These are phyloP conservation scores for Raphidocelis subcapitata DNA, from an alignment of 139 green algal genomes.

Conservation along the genomic window DNA sequence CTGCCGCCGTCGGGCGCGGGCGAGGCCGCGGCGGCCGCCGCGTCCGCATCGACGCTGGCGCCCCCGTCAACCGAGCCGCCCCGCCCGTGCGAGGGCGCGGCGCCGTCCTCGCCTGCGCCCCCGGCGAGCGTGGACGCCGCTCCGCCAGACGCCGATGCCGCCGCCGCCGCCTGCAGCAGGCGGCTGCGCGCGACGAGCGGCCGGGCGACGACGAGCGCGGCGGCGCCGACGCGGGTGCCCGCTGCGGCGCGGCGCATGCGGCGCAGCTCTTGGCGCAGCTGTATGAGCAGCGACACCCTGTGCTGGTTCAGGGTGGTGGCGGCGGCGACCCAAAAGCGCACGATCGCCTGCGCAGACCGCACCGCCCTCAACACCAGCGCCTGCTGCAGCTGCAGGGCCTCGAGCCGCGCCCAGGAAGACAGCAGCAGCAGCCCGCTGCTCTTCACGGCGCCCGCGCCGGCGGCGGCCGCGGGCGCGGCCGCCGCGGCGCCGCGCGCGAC, in stretches of 20 bases:
- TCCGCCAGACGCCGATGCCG: too few species aligned
- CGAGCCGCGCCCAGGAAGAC: background rate
- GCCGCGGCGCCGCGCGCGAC: background rate
- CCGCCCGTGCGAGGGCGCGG: too few species aligned
- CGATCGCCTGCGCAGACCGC: slow-evolving; percentile 11
- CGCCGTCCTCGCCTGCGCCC: too few species aligned
- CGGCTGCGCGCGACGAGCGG: too few species aligned
- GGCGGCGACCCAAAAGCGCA: slow-evolving; percentile 21
- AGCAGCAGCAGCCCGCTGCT: background rate
- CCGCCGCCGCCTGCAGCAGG: too few species aligned
- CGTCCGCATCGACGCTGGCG: too few species aligned
- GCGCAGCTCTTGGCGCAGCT: slow-evolving; percentile 5
- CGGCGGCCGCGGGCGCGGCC: background rate
- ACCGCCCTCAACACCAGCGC: slow-evolving; percentile 8
- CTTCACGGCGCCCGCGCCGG: background rate
- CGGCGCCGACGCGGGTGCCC: slow-evolving; percentile 2
- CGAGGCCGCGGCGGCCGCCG: too few species aligned
- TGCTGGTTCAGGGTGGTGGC: slow-evolving; percentile 20
- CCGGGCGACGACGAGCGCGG: too few species aligned
- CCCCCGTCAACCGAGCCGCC: too few species aligned
- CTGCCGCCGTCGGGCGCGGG: too few species aligned
- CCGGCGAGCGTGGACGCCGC: too few species aligned
- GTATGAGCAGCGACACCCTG: slow-evolving; percentile 17
- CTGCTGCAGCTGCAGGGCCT: slow-evolving; percentile 15
- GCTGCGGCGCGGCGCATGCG: slow-evolving; percentile 3